These are phyloP conservation scores for Lachnellula suecica DNA, from an alignment of 2,329 filamentous ascomycete genomes.

Conservation along the genomic window DNA sequence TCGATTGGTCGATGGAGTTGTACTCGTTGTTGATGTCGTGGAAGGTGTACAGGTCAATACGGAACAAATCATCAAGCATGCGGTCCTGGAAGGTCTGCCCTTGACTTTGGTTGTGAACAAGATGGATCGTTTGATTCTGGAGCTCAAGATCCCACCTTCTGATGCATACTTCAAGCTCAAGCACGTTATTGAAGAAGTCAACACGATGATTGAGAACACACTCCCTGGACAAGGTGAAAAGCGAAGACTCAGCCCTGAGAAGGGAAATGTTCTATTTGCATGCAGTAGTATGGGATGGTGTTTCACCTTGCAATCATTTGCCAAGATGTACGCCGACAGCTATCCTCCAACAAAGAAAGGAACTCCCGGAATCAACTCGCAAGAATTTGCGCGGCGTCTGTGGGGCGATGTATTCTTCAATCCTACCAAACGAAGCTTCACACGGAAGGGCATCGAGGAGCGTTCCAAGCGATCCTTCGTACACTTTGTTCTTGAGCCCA, in stretches of 20 bases:
- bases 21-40: constrained; percentile 91
- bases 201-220: constrained; percentile 88
- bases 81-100: constrained; percentile 84
- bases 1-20: constrained; percentile 86
- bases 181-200: constrained; percentile 97
- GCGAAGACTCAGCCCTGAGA: constrained; percentile 86
- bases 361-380: constrained; percentile 66
- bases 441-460: constrained; percentile 80
- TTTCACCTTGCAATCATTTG: constrained; percentile 91
- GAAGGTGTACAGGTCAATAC: constrained; percentile 99
- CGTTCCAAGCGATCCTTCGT: constrained; percentile 84
- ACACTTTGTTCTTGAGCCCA: constrained; percentile 90
- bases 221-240: constrained; percentile 78
- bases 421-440: constrained; percentile 85
- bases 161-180: constrained; percentile 99
- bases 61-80: constrained; percentile 95
- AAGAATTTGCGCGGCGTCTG: constrained; percentile 79
- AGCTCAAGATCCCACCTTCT: constrained; percentile 88
- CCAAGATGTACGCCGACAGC: constrained; percentile 91
- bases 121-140: constrained; percentile 91
- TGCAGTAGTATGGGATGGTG: constrained; percentile 95
- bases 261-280: constrained; percentile 96
- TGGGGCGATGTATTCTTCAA: constrained; percentile 99
- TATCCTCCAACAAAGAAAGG: constrained; percentile 49
- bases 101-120: constrained; percentile 94